phyloP scores from a whole-genome alignment of 768 basidiomycete species.

The Boletus pseudo-olivaceus region DNA sequence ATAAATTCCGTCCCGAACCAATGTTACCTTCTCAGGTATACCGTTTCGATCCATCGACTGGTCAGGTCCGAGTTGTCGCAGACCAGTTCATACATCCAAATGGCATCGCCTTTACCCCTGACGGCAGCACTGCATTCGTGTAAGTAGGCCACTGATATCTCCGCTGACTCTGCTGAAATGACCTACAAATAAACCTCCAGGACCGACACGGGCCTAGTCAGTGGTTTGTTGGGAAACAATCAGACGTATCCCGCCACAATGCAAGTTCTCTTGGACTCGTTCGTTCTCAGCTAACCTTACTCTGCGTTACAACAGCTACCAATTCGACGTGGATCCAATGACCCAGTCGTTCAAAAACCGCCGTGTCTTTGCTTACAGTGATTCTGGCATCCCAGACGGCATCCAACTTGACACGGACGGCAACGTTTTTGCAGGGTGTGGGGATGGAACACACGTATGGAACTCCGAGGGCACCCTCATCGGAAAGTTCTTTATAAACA shows the following conservation, averaged over 20 bases:
- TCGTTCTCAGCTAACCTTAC: background rate
- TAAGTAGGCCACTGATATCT: conserved; percentile 19
- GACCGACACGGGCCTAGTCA: conserved; percentile 32
- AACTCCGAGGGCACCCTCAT: conserved; percentile 51
- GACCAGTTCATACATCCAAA: conserved; percentile 74
- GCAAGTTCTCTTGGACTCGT: conserved; percentile 37
- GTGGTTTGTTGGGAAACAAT: conserved; percentile 48
- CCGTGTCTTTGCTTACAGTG: conserved; percentile 63
- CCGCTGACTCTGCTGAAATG: background rate
- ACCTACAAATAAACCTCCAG: conserved; percentile 21
- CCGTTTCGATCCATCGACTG: conserved; percentile 60
- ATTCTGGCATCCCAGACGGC: conserved; percentile 67
- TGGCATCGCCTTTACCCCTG: conserved; percentile 67
- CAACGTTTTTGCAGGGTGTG: conserved; percentile 66
- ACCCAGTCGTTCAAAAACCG: conserved; percentile 56
- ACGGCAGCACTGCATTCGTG: conserved; percentile 68
- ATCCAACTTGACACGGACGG: conserved; percentile 60
- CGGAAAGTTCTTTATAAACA: conserved; percentile 23
- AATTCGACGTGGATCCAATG: conserved; percentile 59
- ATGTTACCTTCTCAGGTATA: conserved; percentile 76
- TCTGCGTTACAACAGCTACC: conserved; percentile 45
- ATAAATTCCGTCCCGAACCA: conserved; percentile 63
- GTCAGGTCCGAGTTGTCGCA: conserved; percentile 67
- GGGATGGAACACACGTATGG: conserved; percentile 70
- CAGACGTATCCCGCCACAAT: conserved; percentile 66